A percentile compares a stretch with the other conserved stretches of the same genome.
Evolutionary conservation across 768 basidiomycete species (phyloP).

Genomic region (Mycena kentingensis): DNA sequence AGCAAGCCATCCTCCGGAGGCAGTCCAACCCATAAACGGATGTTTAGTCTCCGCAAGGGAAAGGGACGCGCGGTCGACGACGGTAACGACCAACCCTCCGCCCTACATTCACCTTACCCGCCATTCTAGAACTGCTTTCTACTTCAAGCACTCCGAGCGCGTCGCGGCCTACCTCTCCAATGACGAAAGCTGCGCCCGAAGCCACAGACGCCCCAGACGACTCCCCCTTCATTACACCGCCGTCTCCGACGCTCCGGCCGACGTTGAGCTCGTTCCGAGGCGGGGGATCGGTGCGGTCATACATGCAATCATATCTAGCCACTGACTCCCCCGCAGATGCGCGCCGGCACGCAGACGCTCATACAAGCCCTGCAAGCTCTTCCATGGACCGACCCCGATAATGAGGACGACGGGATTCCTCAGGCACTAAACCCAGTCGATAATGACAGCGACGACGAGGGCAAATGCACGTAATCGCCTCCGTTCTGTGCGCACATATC

Average conservation of each 20-base stretch:
- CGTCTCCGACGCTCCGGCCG: slow-evolving; percentile 62
- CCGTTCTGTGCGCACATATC: background rate
- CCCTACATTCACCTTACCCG: slow-evolving; percentile 16
- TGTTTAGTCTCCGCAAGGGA: slow-evolving; percentile 57
- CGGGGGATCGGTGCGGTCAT: slow-evolving; percentile 64
- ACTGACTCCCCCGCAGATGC: slow-evolving; percentile 56
- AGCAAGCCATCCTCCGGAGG: slow-evolving; percentile 25
- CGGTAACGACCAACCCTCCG: slow-evolving; percentile 28
- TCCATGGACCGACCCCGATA: slow-evolving; percentile 74
- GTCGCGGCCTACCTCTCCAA: slow-evolving; percentile 35
- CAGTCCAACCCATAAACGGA: slow-evolving; percentile 43
- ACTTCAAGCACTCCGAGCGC: slow-evolving; percentile 35
- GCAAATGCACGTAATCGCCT: slow-evolving; percentile 29
- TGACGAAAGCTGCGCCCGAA: slow-evolving; percentile 12
- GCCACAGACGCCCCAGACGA: slow-evolving; percentile 41
- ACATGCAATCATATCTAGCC: slow-evolving; percentile 9
- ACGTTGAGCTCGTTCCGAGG: slow-evolving; percentile 59
- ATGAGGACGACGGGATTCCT: slow-evolving; percentile 60
- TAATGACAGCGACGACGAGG: slow-evolving; percentile 70
- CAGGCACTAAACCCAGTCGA: slow-evolving; percentile 45
- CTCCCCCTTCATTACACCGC: slow-evolving; percentile 73
- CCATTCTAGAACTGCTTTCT: slow-evolving; percentile 25
- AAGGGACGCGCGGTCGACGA: slow-evolving; percentile 44
- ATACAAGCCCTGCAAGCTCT: slow-evolving; percentile 87
- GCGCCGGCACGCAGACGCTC: slow-evolving; percentile 83